phyloP scores from a whole-genome alignment of 768 basidiomycete genomes.

The Phylloporus rhodoxanthus region DNA sequence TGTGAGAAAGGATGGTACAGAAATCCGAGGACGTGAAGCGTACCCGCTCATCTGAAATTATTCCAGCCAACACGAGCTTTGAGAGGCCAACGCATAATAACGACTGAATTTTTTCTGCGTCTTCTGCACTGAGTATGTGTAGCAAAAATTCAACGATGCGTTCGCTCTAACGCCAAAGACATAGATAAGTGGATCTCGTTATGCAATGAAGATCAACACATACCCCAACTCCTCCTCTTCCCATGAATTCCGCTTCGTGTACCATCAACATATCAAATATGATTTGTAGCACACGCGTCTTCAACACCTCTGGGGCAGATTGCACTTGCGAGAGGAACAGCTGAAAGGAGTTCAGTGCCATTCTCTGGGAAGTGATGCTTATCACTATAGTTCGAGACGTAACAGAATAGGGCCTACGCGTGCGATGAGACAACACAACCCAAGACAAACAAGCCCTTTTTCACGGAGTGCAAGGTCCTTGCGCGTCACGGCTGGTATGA shows the following conservation, averaged over 20 bases:
- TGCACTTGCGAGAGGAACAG: slow-evolving; percentile 78
- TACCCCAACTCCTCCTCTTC: slow-evolving; percentile 35
- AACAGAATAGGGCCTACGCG: slow-evolving; percentile 10
- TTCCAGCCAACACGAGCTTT: slow-evolving; percentile 78
- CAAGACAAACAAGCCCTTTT: slow-evolving; percentile 62
- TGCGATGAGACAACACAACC: slow-evolving; percentile 75
- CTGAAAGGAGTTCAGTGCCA: slow-evolving; percentile 53
- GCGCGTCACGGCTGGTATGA: slow-evolving; percentile 84
- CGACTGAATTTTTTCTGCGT: slow-evolving; percentile 62
- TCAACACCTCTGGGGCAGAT: slow-evolving; percentile 56
- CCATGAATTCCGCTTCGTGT: slow-evolving; percentile 63
- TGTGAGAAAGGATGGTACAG: not conserved
- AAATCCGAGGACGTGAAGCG: slow-evolving; percentile 14
- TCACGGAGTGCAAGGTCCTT: slow-evolving; percentile 70
- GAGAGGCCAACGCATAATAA: slow-evolving; percentile 71
- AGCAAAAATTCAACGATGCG: slow-evolving; percentile 66
- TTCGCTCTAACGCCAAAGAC: slow-evolving; percentile 32
- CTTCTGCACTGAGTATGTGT: slow-evolving; percentile 45
- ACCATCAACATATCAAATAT: slow-evolving; percentile 86
- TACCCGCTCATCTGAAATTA: slow-evolving; percentile 68
- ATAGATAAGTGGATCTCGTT: not conserved
- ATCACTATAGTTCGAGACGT: not conserved
- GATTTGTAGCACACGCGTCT: slow-evolving; percentile 66
- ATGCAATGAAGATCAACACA: slow-evolving; percentile 7
- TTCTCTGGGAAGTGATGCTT: slow-evolving; percentile 15